Percentiles rank a stretch among this genome's conserved stretches.
Evolutionary conservation across 108 stramenopile genomes (phyloP).

Genomic region (Fistulifera pelliculosa): DNA sequence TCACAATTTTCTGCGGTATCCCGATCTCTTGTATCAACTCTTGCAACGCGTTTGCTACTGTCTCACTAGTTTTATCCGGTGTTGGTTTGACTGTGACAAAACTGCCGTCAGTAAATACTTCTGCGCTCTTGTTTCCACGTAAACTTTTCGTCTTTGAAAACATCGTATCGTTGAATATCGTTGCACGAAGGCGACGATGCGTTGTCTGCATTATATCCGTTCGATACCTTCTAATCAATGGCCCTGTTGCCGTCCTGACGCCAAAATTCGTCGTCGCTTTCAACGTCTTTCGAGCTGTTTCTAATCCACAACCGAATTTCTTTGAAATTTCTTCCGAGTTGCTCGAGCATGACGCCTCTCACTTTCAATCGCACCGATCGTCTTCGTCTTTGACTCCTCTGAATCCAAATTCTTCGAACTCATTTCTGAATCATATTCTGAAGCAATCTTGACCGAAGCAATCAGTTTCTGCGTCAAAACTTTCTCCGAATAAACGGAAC

Average conservation of each 20-base stretch:
- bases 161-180: conserved; percentile 1
- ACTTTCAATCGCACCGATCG: too few relatives aligned
- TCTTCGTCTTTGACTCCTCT: too few relatives aligned
- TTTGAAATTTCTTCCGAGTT: too few relatives aligned
- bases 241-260: neutral
- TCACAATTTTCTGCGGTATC: neutral
- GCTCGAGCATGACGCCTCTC: too few relatives aligned
- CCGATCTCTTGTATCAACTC: conserved; percentile 1
- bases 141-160: neutral
- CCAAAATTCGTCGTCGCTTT: conserved; percentile 5
- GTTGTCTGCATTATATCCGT: neutral
- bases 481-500: neutral
- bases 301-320: neutral
- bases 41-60: neutral
- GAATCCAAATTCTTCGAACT: too few relatives aligned
- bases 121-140: neutral
- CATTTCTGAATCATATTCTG: neutral
- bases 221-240: neutral
- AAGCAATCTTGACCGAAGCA: neutral
- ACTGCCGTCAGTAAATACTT: neutral
- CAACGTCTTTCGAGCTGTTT: conserved; percentile 3
- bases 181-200: neutral
- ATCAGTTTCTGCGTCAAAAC: neutral
- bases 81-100: neutral
- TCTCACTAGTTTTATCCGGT: neutral